phyloP scores from a whole-genome alignment of 192 early-diverging fungal genomes.

The Podila horticola region DNA sequence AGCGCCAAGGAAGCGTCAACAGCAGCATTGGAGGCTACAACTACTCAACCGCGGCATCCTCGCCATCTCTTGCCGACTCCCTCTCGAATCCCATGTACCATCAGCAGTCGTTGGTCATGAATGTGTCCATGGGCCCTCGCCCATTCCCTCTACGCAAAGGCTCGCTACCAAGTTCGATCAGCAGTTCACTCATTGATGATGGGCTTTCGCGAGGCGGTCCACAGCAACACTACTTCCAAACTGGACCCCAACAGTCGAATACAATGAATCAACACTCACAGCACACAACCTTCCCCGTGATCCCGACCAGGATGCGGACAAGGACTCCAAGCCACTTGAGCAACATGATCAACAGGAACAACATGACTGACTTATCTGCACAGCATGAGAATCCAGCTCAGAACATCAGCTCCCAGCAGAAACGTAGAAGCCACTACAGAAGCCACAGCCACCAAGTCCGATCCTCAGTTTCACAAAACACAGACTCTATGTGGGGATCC shows the following conservation, averaged over 20 bases:
- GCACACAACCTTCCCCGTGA: background rate
- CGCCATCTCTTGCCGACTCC: slow-evolving; percentile 44
- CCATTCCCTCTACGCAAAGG: slow-evolving; percentile 22
- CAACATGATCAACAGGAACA: slow-evolving; percentile 11
- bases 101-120: slow-evolving; percentile 18
- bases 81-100: slow-evolving; percentile 51
- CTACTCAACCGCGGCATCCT: slow-evolving; percentile 36
- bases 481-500: slow-evolving; percentile 9
- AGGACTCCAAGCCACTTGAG: slow-evolving; percentile 33
- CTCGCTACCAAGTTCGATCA: slow-evolving; percentile 19
- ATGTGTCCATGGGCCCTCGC: background rate
- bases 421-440: background rate
- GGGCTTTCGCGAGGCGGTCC: background rate
- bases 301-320: background rate
- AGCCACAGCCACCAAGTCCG: slow-evolving; percentile 18
- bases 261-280: slow-evolving; percentile 1
- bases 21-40: slow-evolving; percentile 44
- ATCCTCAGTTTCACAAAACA: background rate
- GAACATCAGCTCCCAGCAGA: background rate
- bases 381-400: background rate
- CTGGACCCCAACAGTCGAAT: background rate
- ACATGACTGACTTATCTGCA: background rate
- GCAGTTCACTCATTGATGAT: slow-evolving; percentile 11
- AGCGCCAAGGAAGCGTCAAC: slow-evolving; percentile 42
- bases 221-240: background rate